These are phyloP conservation scores for Pyrus communis DNA, from an alignment of 306 rosid genomes.

Conservation along the genomic window DNA sequence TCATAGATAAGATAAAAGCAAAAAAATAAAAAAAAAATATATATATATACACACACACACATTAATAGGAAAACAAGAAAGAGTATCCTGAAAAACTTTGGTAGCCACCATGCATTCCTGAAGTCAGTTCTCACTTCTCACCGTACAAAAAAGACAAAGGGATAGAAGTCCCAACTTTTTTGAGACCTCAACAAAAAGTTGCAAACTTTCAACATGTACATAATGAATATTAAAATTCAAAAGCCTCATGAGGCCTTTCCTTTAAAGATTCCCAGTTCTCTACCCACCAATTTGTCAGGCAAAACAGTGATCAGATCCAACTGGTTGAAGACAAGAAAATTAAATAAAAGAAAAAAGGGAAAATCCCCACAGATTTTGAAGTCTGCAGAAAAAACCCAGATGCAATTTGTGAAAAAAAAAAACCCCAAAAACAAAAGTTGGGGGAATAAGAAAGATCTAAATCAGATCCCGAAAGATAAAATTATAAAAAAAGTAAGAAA, in stretches of 20 bases:
- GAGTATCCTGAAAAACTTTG: slow-evolving; percentile 13
- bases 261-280: slow-evolving; percentile 22
- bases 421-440: slow-evolving; percentile 4
- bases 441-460: slow-evolving; percentile 40
- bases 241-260: slow-evolving; percentile 10
- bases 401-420: slow-evolving; percentile 15
- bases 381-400: slow-evolving; percentile 8
- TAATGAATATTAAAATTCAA: slow-evolving; percentile 31
- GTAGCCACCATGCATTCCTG: slow-evolving; percentile 32
- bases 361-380: slow-evolving; percentile 18
- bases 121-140: slow-evolving; percentile 30
- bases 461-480: slow-evolving; percentile 48
- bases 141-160: slow-evolving; percentile 44
- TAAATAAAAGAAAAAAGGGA: slow-evolving; percentile 17
- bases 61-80: background rate
- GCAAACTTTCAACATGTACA: slow-evolving; percentile 30
- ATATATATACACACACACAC: no score
- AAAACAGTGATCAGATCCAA: slow-evolving; percentile 50
- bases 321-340: slow-evolving; percentile 13
- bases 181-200: slow-evolving; percentile 7
- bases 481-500: background rate
- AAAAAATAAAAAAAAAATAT: rapidly evolving
- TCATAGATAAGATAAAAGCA: background rate
- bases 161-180: slow-evolving; percentile 26
- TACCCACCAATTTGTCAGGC: slow-evolving; percentile 50